phyloP scores from a whole-genome alignment of 345 rosid genomes.

The Salix dunnii region DNA sequence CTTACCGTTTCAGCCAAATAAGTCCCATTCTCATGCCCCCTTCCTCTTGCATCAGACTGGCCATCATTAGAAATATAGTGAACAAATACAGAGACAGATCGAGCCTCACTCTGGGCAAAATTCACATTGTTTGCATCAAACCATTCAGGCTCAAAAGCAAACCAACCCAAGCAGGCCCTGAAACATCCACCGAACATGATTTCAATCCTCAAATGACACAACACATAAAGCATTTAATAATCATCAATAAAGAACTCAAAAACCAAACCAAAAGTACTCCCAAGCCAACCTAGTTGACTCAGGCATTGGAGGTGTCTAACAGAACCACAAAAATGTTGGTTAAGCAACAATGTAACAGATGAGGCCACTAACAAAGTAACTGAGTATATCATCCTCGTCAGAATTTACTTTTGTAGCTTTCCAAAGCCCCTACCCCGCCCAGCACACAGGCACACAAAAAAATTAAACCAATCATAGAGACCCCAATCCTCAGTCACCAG shows the following conservation, averaged over 20 bases:
- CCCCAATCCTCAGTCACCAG: not conserved
- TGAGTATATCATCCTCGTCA: not conserved
- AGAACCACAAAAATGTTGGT: not conserved
- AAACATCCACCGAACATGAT: slow-evolving; percentile 29
- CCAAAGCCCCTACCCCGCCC: not conserved
- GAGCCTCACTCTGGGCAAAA: slow-evolving; percentile 84
- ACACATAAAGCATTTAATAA: not conserved
- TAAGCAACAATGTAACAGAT: not conserved
- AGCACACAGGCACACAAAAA: not conserved
- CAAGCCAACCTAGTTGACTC: not conserved
- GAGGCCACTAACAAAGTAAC: not conserved
- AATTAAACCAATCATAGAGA: not conserved
- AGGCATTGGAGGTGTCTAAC: too few relatives aligned
- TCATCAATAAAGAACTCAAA: not conserved
- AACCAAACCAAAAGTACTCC: not conserved
- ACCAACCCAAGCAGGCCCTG: slow-evolving; percentile 97
- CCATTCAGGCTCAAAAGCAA: slow-evolving; percentile 97
- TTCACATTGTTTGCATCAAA: slow-evolving; percentile 57
- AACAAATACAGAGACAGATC: slow-evolving; percentile 71
- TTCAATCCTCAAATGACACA: slow-evolving; percentile 16
- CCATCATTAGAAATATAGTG: slow-evolving; percentile 72
- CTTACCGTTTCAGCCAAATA: slow-evolving; percentile 61
- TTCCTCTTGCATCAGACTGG: slow-evolving; percentile 64
- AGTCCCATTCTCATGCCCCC: slow-evolving; percentile 53
- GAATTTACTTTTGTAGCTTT: not conserved